These are phyloP conservation scores for Aspergillus aculeatinus DNA, from an alignment of 2,329 filamentous ascomycete genomes.

Conservation along the genomic window DNA sequence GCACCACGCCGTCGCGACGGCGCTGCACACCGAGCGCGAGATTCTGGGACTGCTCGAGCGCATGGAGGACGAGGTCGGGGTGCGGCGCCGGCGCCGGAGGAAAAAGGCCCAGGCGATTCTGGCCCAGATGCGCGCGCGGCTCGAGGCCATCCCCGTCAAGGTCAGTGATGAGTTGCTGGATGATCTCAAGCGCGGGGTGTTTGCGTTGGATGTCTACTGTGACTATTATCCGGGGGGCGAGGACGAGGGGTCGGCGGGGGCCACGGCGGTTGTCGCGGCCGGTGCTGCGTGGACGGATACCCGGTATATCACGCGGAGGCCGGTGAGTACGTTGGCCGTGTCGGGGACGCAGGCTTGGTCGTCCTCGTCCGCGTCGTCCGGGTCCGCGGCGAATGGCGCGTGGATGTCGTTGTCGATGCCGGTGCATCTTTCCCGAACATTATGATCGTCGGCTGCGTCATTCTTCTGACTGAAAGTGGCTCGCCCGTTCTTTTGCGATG, in stretches of 20 bases:
- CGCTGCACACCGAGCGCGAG: slow-evolving; percentile 21
- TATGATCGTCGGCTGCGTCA: no score
- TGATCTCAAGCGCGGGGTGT: slow-evolving; percentile 33
- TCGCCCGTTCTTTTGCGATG: no score
- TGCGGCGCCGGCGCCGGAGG: slow-evolving; percentile 23
- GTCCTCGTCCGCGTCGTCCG: slow-evolving; percentile 15
- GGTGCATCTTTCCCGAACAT: not conserved
- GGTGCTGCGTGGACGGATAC: slow-evolving; percentile 16
- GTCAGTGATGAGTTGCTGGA: slow-evolving; percentile 29
- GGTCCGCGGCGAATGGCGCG: slow-evolving; percentile 11
- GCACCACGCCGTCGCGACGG: slow-evolving; percentile 17
- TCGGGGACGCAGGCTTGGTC: slow-evolving; percentile 9
- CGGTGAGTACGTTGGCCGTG: slow-evolving; percentile 16
- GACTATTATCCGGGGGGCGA: slow-evolving; percentile 34
- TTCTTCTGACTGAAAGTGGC: no score
- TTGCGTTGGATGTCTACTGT: slow-evolving; percentile 29
- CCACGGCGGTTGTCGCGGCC: no score
- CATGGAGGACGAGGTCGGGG: slow-evolving; percentile 27
- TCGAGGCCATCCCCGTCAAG: slow-evolving; percentile 31
- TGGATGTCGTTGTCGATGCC: slow-evolving; percentile 14
- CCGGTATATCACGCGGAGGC: slow-evolving; percentile 9
- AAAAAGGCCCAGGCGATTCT: slow-evolving; percentile 24
- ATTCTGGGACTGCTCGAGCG: slow-evolving; percentile 23
- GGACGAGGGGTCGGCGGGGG: not conserved
- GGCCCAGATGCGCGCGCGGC: slow-evolving; percentile 22